phyloP scores from a whole-genome alignment of 164 flowering plant genomes.

The Macadamia tetraphylla region DNA sequence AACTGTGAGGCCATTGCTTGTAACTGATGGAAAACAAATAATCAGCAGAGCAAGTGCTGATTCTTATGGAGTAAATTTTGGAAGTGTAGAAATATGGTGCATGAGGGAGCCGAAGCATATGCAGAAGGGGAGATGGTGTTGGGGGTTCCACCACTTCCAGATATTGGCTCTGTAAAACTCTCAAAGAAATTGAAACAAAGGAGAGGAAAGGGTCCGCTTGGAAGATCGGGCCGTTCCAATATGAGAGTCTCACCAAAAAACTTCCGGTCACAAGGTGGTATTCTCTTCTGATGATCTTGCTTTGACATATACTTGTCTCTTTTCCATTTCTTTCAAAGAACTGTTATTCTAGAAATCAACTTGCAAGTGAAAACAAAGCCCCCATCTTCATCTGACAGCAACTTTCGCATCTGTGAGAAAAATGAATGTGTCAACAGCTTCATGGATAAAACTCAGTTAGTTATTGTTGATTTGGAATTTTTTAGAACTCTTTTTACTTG shows the following conservation, averaged over 20 bases:
- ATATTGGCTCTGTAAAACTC: slow-evolving; percentile 17
- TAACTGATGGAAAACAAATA: slow-evolving; percentile 54
- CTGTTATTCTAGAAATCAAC: not conserved
- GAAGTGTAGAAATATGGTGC: slow-evolving; percentile 14
- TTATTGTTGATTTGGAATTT: not conserved
- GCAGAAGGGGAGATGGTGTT: slow-evolving; percentile 10
- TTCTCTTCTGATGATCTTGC: not conserved
- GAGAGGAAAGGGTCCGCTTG: slow-evolving; percentile 23
- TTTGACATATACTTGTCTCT: not conserved
- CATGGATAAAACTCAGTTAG: not conserved
- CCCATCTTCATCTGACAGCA: not conserved
- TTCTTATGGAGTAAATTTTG: slow-evolving; percentile 12
- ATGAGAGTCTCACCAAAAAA: slow-evolving; percentile 16
- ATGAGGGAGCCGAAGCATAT: slow-evolving; percentile 6
- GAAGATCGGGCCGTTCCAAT: slow-evolving; percentile 19
- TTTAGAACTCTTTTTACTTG: not conserved
- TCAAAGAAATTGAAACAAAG: slow-evolving; percentile 25
- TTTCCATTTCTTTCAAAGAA: not conserved
- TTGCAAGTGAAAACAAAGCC: not conserved
- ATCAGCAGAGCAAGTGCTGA: slow-evolving; percentile 35
- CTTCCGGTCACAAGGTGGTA: slow-evolving; percentile 31
- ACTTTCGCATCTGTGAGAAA: not conserved
- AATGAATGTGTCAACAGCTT: not conserved
- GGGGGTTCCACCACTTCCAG: slow-evolving; percentile 41
- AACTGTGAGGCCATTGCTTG: slow-evolving; percentile 47